phyloP scores from a whole-genome alignment of 768 basidiomycete species.

The Suillus lakei region DNA sequence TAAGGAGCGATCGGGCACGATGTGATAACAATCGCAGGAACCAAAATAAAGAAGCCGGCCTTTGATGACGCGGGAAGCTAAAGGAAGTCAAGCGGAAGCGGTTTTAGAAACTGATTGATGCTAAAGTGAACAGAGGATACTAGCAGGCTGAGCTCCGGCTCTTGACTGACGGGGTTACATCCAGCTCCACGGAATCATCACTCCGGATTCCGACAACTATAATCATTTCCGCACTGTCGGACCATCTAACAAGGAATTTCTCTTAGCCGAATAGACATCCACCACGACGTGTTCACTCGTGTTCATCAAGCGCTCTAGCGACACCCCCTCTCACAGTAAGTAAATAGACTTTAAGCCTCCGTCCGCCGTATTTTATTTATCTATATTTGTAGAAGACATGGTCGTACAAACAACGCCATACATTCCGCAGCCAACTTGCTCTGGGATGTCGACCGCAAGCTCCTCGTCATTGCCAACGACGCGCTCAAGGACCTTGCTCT shows the following conservation, averaged over 20 bases:
- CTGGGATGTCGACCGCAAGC: constrained; percentile 37
- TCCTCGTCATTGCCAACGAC: constrained; percentile 54
- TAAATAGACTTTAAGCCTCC: neutral
- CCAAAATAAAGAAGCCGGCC: constrained; percentile 11
- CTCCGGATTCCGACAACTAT: neutral
- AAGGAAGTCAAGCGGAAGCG: constrained; percentile 17
- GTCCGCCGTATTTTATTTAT: constrained; percentile 22
- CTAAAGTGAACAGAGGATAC: too few relatives aligned
- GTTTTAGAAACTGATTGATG: constrained; percentile 24
- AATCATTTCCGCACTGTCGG: neutral
- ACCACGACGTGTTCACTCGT: too few relatives aligned
- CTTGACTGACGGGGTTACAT: constrained; percentile 14
- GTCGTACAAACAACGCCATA: constrained; percentile 25
- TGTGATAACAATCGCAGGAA: constrained; percentile 30
- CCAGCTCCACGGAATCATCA: constrained; percentile 2
- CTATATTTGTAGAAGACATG: constrained; percentile 22
- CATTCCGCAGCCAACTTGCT: constrained; percentile 23
- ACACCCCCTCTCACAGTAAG: too few relatives aligned
- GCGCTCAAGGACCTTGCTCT: constrained; percentile 89
- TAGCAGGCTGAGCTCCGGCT: too few relatives aligned
- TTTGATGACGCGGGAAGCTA: neutral
- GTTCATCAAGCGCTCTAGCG: too few relatives aligned
- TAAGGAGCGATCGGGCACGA: constrained; percentile 34
- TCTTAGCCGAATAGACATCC: neutral
- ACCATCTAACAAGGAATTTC: neutral